Conservation (phyloP, 129 eudicot species). For the Centella asiatica region DNA sequence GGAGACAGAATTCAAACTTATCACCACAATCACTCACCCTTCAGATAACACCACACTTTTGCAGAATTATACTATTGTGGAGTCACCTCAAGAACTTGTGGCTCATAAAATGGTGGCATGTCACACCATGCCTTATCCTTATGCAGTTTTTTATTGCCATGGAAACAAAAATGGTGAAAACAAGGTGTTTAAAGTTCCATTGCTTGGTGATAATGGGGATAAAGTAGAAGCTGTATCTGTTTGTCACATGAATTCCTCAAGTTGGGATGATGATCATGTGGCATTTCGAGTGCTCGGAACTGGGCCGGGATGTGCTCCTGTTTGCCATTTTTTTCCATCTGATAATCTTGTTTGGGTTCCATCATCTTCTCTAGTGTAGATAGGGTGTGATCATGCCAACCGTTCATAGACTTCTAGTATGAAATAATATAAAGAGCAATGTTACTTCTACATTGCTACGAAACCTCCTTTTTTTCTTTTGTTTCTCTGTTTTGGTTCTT, state of each 20-base stretch:
- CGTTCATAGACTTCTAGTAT: too few species aligned
- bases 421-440: too few species aligned
- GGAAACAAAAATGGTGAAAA: constrained; percentile 26
- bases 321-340: constrained; percentile 64
- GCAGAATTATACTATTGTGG: constrained; percentile 43
- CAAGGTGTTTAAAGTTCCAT: constrained; percentile 28
- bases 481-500: too few species aligned
- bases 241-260: constrained; percentile 62
- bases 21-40: constrained; percentile 28
- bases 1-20: constrained; percentile 15
- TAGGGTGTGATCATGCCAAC: not conserved
- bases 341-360: constrained; percentile 61
- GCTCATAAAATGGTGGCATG: constrained; percentile 39
- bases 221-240: constrained; percentile 42
- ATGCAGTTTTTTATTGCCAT: constrained; percentile 63
- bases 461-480: too few species aligned
- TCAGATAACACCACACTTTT: constrained; percentile 17
- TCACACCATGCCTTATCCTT: constrained; percentile 68
- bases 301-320: constrained; percentile 41
- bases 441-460: too few species aligned
- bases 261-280: constrained; percentile 46
- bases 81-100: constrained; percentile 27
- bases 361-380: constrained; percentile 5
- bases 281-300: constrained; percentile 37
- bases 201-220: constrained; percentile 50